These are phyloP conservation scores for Rhizophora mangle DNA, from an alignment of 345 rosid species.

Conservation along the genomic window DNA sequence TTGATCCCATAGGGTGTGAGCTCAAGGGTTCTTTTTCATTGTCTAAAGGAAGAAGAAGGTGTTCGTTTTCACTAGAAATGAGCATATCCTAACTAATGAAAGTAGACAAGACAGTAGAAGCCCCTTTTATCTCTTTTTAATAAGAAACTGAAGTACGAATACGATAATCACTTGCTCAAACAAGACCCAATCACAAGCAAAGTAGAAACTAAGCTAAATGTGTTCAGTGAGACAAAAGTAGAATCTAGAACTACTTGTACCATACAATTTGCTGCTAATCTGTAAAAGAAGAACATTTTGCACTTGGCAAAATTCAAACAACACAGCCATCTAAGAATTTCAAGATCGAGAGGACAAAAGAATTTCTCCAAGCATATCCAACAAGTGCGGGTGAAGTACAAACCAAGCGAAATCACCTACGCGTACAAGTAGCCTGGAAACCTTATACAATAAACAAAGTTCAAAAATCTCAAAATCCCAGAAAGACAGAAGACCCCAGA, in stretches of 20 bases:
- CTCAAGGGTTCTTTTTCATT: slow-evolving; percentile 22
- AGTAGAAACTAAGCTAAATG: not conserved
- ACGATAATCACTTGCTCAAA: slow-evolving; percentile 9
- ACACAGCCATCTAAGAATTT: not conserved
- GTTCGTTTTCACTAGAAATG: slow-evolving; percentile 38
- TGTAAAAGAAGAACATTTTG: not conserved
- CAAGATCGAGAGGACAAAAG: slow-evolving; percentile 4
- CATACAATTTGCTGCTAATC: not conserved
- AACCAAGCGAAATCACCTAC: slow-evolving; percentile 16
- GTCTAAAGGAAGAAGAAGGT: slow-evolving; percentile 31
- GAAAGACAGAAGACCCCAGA: not conserved
- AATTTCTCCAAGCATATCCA: not conserved
- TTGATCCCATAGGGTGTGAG: slow-evolving; percentile 36
- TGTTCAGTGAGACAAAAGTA: not conserved
- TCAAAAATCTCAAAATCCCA: not conserved
- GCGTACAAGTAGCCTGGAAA: slow-evolving; percentile 1
- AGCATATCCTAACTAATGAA: slow-evolving; percentile 13
- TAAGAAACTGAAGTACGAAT: slow-evolving; percentile 6
- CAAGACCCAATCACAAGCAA: slow-evolving; percentile 4
- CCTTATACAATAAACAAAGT: not conserved
- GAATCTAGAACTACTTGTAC: not conserved
- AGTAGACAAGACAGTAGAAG: slow-evolving; percentile 12
- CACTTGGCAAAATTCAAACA: not conserved
- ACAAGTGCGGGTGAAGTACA: slow-evolving; percentile 15
- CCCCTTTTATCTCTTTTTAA: slow-evolving; percentile 1